Evolutionary conservation across 2,329 filamentous ascomycete genomes (phyloP).

Genomic region (Xylariaceae sp.): DNA sequence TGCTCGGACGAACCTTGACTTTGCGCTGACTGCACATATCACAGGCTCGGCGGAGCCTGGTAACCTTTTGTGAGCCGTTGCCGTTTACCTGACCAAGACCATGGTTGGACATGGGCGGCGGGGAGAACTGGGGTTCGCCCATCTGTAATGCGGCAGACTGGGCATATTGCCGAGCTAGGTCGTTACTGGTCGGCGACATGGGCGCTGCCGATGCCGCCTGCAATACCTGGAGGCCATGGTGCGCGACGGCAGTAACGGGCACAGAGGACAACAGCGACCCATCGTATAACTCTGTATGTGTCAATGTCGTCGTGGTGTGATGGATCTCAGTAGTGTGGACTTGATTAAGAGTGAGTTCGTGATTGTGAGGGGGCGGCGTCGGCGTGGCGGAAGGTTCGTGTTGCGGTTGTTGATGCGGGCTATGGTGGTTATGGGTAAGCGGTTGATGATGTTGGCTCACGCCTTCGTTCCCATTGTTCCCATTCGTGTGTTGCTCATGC

Average conservation of each 20-base stretch:
- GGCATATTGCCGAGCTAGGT: conserved; percentile 30
- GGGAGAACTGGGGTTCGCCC: conserved; percentile 22
- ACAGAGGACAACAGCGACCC: conserved; percentile 13
- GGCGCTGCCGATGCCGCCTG: conserved; percentile 27
- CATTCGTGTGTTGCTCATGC: not conserved
- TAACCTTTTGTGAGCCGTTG: conserved; percentile 38
- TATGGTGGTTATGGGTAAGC: not conserved
- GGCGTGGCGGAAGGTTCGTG: not conserved
- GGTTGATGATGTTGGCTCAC: conserved; percentile 3
- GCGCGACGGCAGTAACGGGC: conserved; percentile 22
- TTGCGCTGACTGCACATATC: conserved; percentile 59
- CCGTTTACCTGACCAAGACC: too few relatives aligned
- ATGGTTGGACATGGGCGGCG: too few relatives aligned
- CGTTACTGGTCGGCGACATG: conserved; percentile 15
- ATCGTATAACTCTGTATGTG: conserved; percentile 14
- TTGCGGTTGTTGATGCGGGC: not conserved
- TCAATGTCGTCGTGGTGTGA: conserved; percentile 2
- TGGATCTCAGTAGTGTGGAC: not conserved
- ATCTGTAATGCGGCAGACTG: conserved; percentile 31
- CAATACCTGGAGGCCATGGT: conserved; percentile 28
- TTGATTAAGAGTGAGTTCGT: conserved; percentile 1
- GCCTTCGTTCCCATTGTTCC: not conserved
- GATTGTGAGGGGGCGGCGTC: not conserved
- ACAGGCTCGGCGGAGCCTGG: conserved; percentile 52
- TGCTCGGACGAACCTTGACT: conserved; percentile 43